Base-by-base conservation (phyloP, 176 grass and related monocot species). In the Triticum turgidum region DNA sequence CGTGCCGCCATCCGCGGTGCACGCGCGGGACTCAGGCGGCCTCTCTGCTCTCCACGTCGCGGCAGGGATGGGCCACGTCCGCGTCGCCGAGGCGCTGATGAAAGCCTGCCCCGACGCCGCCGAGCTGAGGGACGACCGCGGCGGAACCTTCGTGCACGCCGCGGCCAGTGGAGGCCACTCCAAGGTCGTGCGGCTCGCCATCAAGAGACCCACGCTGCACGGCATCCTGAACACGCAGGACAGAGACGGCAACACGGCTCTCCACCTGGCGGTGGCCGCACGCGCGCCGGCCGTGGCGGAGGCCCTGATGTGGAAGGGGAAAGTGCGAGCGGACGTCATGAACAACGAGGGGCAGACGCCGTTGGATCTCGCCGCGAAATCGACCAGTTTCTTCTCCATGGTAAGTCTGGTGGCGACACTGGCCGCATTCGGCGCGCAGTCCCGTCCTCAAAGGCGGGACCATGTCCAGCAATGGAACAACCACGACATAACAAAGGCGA, bases 61-160 rank as follows among this genome's bases (percentile, higher is more conserved):
- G 22, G 76, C 82, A 1, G 42, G n/a, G 17, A 69, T 84, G 87
- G 82, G 87, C 1, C 87, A 89, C 11, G 29, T 9, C 22, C 0
- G 30, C 6, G 32, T 84, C 6, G 56, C 64, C 2, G 0, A 33
- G 75, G 42, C 30, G 0, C 1, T 89, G 3, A 7, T 83, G 0
- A 0, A 3, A 21, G 17, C 3, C 25, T 63, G 0, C 11, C 80
- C 87, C 4, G 73, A 42, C 15, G 75, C 56, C 39, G 76, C 38
- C 15, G 81, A 80, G 41, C 54, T 89, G 1, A 41, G 75, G 1
- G 81, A 80, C n/a, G 11, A 1, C 11, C 17, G 5, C 3, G 75
- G 87, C 7, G 11, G 58, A 2, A 84, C 82, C 6, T 89, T 89
- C 42, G 9, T 73, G 10, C 82, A 89, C 82, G 66, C 66, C 4